A percentile compares a stretch with the other conserved stretches of the same genome.
phyloP scores from a whole-genome alignment of 1,284 basidiomycete genomes.

The Cystobasidium slooffiae region DNA sequence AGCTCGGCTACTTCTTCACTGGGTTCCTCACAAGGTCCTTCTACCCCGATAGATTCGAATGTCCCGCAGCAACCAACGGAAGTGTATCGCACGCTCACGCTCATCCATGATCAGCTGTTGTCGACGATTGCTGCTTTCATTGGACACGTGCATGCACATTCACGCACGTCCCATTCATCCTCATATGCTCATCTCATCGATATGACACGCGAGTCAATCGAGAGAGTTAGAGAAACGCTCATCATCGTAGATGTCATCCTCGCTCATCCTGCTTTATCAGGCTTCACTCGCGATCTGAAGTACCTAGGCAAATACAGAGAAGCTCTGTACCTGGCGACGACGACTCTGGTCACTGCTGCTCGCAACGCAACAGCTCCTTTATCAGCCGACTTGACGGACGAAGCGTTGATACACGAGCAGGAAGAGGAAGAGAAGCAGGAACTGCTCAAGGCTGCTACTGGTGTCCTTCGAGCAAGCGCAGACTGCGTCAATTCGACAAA shows the following conservation, averaged over 20 bases:
- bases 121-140: constrained; percentile 96
- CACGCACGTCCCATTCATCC: constrained; percentile 76
- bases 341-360: constrained; percentile 84
- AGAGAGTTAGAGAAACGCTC: constrained; percentile 85
- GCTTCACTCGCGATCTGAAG: constrained; percentile 58
- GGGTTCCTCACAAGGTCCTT: constrained; percentile 14
- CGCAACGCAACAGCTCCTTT: constrained; percentile 61
- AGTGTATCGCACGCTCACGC: constrained; percentile 33
- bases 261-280: constrained; percentile 22
- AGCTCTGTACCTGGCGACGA: constrained; percentile 81
- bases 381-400: constrained; percentile 35
- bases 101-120: constrained; percentile 77
- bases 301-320: constrained; percentile 74
- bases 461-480: constrained; percentile 81
- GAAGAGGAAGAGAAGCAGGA: constrained; percentile 78
- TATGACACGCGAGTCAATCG: constrained; percentile 88
- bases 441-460: constrained; percentile 80
- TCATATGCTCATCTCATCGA: constrained; percentile 92
- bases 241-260: constrained; percentile 86
- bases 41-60: constrained; percentile 11
- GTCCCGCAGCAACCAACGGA: constrained; percentile 27
- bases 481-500: constrained; percentile 84
- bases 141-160: constrained; percentile 92
- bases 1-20: constrained; percentile 38
- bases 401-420: constrained; percentile 15